These are phyloP conservation scores for Kodamaea lidongshanica DNA, from an alignment of 805 yeast species.

Conservation along the genomic window DNA sequence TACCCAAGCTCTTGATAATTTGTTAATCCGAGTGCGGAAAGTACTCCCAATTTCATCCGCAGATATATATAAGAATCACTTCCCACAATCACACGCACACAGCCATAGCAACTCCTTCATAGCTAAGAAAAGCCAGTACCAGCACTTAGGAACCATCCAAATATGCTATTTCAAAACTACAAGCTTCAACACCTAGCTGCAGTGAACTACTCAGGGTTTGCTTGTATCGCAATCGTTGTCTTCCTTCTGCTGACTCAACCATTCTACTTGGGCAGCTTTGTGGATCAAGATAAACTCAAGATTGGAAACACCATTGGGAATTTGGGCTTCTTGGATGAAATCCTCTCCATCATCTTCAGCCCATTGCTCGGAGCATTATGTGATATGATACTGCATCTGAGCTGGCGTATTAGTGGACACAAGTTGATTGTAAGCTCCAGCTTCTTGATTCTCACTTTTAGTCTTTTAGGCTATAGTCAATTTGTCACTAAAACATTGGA, in stretches of 20 bases:
- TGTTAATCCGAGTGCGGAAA: no score
- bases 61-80: no score
- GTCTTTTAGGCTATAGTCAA: slow-evolving; percentile 44
- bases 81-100: no score
- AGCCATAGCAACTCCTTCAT: no score
- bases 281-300: slow-evolving; percentile 19
- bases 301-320: slow-evolving; percentile 31
- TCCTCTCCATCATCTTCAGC: slow-evolving; percentile 45
- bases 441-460: slow-evolving; percentile 40
- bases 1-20: no score
- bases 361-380: slow-evolving; percentile 61
- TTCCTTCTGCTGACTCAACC: slow-evolving; percentile 38
- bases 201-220: slow-evolving; percentile 32
- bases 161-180: slow-evolving; percentile 5
- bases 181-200: slow-evolving; percentile 23
- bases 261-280: slow-evolving; percentile 29
- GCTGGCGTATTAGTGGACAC: slow-evolving; percentile 39
- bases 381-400: slow-evolving; percentile 40
- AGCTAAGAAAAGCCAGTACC: no score
- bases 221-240: slow-evolving; percentile 33
- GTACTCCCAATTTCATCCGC: no score
- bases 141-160: slow-evolving; percentile 1
- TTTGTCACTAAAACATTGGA: slow-evolving; percentile 37
- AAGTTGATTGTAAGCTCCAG: slow-evolving; percentile 46
- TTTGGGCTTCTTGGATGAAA: slow-evolving; percentile 51